phyloP scores from a whole-genome alignment of 192 early-diverging fungal species.

The Spizellomyces sp. region DNA sequence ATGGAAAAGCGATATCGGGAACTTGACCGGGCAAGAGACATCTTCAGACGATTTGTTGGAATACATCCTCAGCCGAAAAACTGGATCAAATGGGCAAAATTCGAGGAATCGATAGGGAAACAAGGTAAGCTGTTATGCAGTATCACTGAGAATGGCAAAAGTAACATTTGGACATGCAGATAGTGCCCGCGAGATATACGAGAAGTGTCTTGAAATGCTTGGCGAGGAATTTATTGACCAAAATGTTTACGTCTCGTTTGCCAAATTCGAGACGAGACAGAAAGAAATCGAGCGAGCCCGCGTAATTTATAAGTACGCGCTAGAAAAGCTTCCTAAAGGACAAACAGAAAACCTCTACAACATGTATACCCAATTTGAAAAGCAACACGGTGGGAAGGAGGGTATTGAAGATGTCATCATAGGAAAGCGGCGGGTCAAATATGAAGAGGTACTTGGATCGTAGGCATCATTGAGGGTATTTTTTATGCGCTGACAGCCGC shows the following conservation, averaged over 20 bases:
- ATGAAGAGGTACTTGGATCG: constrained; percentile 65
- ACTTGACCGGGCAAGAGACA: constrained; percentile 71
- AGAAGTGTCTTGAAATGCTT: constrained; percentile 81
- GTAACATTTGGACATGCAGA: constrained; percentile 41
- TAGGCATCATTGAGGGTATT: neutral
- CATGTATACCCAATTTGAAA: constrained; percentile 95
- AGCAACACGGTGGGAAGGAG: constrained; percentile 86
- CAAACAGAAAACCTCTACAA: constrained; percentile 88
- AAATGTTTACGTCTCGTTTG: constrained; percentile 94
- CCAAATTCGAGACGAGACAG: constrained; percentile 88
- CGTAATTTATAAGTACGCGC: constrained; percentile 93
- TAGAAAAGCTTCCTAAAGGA: constrained; percentile 82
- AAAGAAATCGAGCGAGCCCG: constrained; percentile 94
- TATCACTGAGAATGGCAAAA: neutral
- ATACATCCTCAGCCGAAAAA: constrained; percentile 90
- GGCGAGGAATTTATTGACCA: constrained; percentile 92
- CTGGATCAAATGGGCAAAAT: constrained; percentile 96
- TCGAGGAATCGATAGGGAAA: constrained; percentile 84
- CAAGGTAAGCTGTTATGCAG: constrained; percentile 46
- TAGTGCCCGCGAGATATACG: constrained; percentile 84
- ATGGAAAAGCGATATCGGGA: constrained; percentile 88
- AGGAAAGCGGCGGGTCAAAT: constrained; percentile 84
- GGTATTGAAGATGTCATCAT: constrained; percentile 92
- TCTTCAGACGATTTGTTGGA: constrained; percentile 86
- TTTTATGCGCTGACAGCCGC: neutral